Conservation (phyloP, 192 early-diverging fungal species). For the Linnemannia zychae region DNA sequence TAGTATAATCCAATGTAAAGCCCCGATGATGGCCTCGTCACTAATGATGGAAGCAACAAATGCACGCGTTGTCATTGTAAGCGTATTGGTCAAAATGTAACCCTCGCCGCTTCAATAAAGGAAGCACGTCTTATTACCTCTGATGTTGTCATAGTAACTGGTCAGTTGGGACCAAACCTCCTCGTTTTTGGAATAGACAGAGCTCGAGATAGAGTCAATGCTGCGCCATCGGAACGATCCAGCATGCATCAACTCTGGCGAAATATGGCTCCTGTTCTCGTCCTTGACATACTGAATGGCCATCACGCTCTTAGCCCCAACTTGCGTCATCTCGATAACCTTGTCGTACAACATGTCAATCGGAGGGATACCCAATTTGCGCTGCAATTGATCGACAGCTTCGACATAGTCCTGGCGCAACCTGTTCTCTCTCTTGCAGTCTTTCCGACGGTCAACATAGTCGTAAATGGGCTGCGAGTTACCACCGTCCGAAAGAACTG, state of each 20-base stretch:
- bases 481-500: constrained; percentile 12
- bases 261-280: constrained; percentile 39
- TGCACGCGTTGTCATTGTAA: background rate
- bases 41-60: constrained; percentile 1
- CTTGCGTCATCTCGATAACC: constrained; percentile 50
- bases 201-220: constrained; percentile 43
- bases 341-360: constrained; percentile 60
- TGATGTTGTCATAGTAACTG: constrained; percentile 38
- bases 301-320: constrained; percentile 58
- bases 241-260: constrained; percentile 48
- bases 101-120: background rate
- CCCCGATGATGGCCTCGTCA: constrained; percentile 57
- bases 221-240: constrained; percentile 57
- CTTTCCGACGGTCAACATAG: constrained; percentile 27
- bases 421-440: constrained; percentile 37
- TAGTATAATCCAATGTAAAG: constrained; percentile 65
- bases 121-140: constrained; percentile 27
- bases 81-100: background rate
- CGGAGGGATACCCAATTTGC: constrained; percentile 31
- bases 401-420: constrained; percentile 42
- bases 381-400: constrained; percentile 35
- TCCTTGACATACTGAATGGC: constrained; percentile 59
- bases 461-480: constrained; percentile 15
- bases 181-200: constrained; percentile 48
- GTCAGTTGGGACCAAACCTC: constrained; percentile 38